These are phyloP conservation scores for Fagopyrum tataricum DNA, from an alignment of 148 eudicot species.

Conservation along the genomic window DNA sequence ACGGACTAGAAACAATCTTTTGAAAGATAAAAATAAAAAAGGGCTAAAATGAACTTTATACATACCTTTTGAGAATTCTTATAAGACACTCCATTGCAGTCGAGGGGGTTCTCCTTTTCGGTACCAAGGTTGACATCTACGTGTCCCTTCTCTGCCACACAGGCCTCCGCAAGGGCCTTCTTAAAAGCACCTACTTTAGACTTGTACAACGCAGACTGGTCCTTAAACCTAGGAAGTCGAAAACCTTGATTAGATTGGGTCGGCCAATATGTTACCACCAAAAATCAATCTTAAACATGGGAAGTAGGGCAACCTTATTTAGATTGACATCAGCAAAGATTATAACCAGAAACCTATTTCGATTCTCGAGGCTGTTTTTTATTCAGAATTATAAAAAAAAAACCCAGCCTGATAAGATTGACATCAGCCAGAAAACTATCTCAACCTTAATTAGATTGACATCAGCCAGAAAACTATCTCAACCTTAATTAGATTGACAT, in stretches of 20 bases:
- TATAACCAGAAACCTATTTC: no score
- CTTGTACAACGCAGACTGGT: conserved; percentile 79
- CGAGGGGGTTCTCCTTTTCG: conserved; percentile 17
- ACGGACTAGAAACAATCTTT: background rate
- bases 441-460: background rate
- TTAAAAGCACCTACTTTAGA: conserved; percentile 69
- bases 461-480: background rate
- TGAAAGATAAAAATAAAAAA: background rate
- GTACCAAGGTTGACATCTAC: conserved; percentile 26
- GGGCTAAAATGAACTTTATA: background rate
- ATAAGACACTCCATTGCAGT: background rate
- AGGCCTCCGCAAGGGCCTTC: conserved; percentile 69
- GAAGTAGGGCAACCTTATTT: background rate
- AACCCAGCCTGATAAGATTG: background rate
- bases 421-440: background rate
- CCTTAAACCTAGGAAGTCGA: conserved; percentile 52
- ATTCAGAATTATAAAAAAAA: no score
- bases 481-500: background rate
- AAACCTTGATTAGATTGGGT: background rate
- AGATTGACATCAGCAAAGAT: background rate
- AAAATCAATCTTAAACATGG: no score
- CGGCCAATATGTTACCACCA: background rate
- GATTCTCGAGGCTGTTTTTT: no score
- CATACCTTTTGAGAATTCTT: background rate
- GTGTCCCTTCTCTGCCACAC: conserved; percentile 57